Base-by-base conservation (phyloP, 345 rosid species). In the Camelina neglecta region DNA sequence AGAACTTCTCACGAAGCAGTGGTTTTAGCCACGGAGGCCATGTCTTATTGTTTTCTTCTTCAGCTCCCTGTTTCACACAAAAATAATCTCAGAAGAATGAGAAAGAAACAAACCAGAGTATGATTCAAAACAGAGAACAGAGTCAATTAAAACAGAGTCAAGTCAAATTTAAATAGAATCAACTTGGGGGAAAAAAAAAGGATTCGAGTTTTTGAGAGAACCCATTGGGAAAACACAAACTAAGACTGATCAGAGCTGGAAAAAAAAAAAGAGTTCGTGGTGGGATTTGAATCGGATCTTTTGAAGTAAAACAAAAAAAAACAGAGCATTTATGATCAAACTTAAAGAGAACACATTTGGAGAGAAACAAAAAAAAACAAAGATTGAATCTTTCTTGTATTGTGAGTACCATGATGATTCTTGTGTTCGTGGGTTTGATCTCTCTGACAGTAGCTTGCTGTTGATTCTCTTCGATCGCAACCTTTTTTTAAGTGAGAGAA, bases 21-120 rank as follows among this genome's bases (percentile, higher is more conserved):
- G 93, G 93, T 68, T 79, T 86, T 67, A 95, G 77, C 99, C 99
- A 95, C 65, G 81, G 85, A 3, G 99, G 99, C 93, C 91, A 92
- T 60, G 79, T 81, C 71, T 81, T 85, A 26, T 82, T 86, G 60
- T 81, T 84, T 50, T 85, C 93, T 24, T 85, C 96, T 44, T 88
- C 96, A 59, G 80, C 90, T 73, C 84, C 86, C 89, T 85, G 16
- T 7, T 35, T 35, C 26, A 58, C 36, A 56, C 35, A 58, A 0
- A 63, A 63, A 35, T 0, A 70, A 69, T 6, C 29, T 24, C 8
- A 33, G 7, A 21, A 6, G n/a, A 47, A 45, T 65, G 23, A 67
- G 57, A 55, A 35, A 10, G 8, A 55, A 56, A 65, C 26, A 45
- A 54, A 53, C 36, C 57, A 10, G 12, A 41, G 3, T 11, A 41